Percentiles rank a stretch among this genome's conserved stretches.
phyloP scores from a whole-genome alignment of 768 basidiomycete species.

The Lentinula lateritia region DNA sequence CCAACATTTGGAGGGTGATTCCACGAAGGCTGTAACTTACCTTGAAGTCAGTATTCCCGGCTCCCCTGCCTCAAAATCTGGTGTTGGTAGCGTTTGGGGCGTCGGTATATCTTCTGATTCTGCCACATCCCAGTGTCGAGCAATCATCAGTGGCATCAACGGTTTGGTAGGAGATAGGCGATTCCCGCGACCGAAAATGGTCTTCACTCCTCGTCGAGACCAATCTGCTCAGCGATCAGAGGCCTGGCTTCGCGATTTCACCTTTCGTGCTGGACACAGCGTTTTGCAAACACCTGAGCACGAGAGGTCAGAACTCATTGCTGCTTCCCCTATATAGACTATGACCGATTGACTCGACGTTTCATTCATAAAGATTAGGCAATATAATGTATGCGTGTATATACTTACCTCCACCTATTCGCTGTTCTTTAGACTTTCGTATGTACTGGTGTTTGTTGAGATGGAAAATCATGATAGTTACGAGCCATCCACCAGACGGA shows the following conservation, averaged over 20 bases:
- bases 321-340: neutral
- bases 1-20: slow-evolving; percentile 59
- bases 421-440: neutral
- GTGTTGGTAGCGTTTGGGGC: slow-evolving; percentile 52
- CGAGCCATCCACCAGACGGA: neutral
- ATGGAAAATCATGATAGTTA: neutral
- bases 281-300: neutral
- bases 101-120: slow-evolving; percentile 74
- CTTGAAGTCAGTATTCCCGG: slow-evolving; percentile 61
- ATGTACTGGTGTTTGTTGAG: neutral
- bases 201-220: slow-evolving; percentile 8
- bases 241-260: slow-evolving; percentile 3
- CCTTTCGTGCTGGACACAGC: slow-evolving; percentile 3
- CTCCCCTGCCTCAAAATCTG: slow-evolving; percentile 46
- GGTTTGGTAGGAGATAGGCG: slow-evolving; percentile 44
- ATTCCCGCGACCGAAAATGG: slow-evolving; percentile 34
- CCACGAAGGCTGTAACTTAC: slow-evolving; percentile 66
- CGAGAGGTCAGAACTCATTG: slow-evolving; percentile 3
- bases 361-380: neutral
- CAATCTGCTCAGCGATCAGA: slow-evolving; percentile 4
- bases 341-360: neutral
- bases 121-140: slow-evolving; percentile 64
- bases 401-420: neutral
- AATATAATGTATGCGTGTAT: neutral
- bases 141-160: slow-evolving; percentile 72